Base-by-base conservation (phyloP, 1,284 basidiomycete species). In the Austroboletus niveus region DNA sequence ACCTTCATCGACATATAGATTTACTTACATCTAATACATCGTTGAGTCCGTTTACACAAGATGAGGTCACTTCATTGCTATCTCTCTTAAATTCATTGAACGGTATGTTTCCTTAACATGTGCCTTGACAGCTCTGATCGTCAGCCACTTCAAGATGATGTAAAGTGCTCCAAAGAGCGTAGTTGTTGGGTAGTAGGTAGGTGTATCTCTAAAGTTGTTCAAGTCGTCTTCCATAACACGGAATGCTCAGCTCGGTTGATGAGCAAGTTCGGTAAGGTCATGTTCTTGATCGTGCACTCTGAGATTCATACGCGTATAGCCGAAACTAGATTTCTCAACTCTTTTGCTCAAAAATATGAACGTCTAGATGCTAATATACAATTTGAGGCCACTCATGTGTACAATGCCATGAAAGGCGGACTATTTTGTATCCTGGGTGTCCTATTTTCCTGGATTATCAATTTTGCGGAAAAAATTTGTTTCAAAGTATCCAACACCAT, bases 1-100 rank as follows among this genome's bases (percentile, higher is more conserved):
- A 17, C 7, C 12, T 6, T 8, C 7, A 24, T 20, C 15, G 8
- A 8, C 8, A 4, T 32, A 17, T 5, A 60, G 61, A 60, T 31
- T 52, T 54, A 34, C 47, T 64, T 32, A 60, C 58, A 1, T n/a
- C 60, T 15, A 49, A 64, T 44, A 45, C 54, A 3, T 62, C 59
- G 1, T 34, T 57, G 27, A 60, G 57, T 12, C 60, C 60, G 0
- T 60, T 64, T 8, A 38, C 43, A 14, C 54, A 54, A 45, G 54
- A 59, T 8, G 57, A 59, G 3, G 42, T 60, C 2, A 14, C 27
- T 35, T 44, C 62, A 2, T 45, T 64, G 6, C 11, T 51, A 3
- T 57, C 57, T n/a, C 40, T 43, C 12, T n/a, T 43, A 10, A 43
- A 31, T 1, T 43, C 42, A 12, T 12, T 43, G 9, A 32, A 43